Percentiles rank a stretch among this genome's conserved stretches.
phyloP scores from a whole-genome alignment of 148 eudicot genomes.

The Drosera capensis region DNA sequence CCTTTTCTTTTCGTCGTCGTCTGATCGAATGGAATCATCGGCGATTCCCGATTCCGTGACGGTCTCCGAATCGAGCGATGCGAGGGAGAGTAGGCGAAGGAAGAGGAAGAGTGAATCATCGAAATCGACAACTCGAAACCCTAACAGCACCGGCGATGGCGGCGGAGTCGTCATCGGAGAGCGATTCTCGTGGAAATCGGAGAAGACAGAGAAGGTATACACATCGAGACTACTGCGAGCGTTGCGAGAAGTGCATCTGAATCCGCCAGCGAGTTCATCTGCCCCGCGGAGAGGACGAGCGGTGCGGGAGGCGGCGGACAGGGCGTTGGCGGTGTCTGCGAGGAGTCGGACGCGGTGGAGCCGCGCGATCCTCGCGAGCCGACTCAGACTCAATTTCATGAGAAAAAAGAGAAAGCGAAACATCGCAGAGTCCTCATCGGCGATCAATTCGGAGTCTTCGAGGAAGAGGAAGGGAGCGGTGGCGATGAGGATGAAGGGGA shows the following conservation, averaged over 20 bases:
- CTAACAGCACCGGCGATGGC: constrained; percentile 7
- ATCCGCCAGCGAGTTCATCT: constrained; percentile 16
- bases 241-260: constrained; percentile 44
- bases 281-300: constrained; percentile 39
- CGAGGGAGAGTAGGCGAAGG: constrained; percentile 24
- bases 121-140: constrained; percentile 5
- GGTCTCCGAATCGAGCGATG: constrained; percentile 19
- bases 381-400: constrained; percentile 59
- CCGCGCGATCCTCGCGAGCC: constrained; percentile 59
- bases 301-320: constrained; percentile 64
- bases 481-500: constrained; percentile 31
- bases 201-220: constrained; percentile 56
- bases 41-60: constrained; percentile 27
- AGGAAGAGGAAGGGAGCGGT: constrained; percentile 29
- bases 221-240: constrained; percentile 62
- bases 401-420: constrained; percentile 20
- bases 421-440: constrained; percentile 8
- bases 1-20: too few species aligned
- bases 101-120: constrained; percentile 32
- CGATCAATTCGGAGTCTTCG: constrained; percentile 11
- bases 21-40: constrained; percentile 17
- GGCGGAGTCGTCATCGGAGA: not conserved
- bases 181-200: constrained; percentile 53
- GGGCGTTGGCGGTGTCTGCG: constrained; percentile 62
- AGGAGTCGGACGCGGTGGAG: constrained; percentile 79